Conservation (phyloP, 495 filamentous ascomycete genomes). For the Sporormia fimetaria region DNA sequence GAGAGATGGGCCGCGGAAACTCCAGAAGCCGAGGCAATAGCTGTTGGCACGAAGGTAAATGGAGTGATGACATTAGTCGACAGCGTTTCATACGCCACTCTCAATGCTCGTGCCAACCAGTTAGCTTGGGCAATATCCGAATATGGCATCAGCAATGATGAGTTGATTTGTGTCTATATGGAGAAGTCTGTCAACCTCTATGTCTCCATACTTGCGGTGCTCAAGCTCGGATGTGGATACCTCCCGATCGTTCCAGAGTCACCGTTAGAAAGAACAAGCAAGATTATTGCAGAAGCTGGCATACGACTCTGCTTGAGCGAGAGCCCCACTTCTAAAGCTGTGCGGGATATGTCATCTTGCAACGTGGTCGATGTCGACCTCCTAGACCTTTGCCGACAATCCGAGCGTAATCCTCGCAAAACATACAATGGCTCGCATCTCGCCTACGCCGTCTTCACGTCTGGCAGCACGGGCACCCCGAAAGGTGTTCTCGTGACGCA, state of each 20-base stretch:
- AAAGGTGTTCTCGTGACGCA: slow-evolving; percentile 64
- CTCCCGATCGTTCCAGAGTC: slow-evolving; percentile 57
- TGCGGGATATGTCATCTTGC: slow-evolving; percentile 4
- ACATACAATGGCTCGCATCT: slow-evolving; percentile 20
- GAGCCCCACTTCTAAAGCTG: neutral
- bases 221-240: slow-evolving; percentile 65
- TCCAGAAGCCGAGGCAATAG: slow-evolving; percentile 46
- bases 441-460: slow-evolving; percentile 52
- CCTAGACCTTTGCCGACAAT: slow-evolving; percentile 10
- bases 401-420: slow-evolving; percentile 12
- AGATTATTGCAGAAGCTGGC: slow-evolving; percentile 44
- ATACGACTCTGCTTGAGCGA: slow-evolving; percentile 39
- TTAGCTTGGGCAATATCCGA: slow-evolving; percentile 49
- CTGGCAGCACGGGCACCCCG: slow-evolving; percentile 52
- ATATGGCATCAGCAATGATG: slow-evolving; percentile 36
- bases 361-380: slow-evolving; percentile 24
- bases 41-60: slow-evolving; percentile 42
- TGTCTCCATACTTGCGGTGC: slow-evolving; percentile 54
- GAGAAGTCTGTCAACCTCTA: slow-evolving; percentile 60
- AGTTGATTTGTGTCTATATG: slow-evolving; percentile 56
- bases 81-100: slow-evolving; percentile 47
- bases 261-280: slow-evolving; percentile 42
- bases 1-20: slow-evolving; percentile 39
- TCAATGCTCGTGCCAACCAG: slow-evolving; percentile 51
- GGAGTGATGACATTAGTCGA: slow-evolving; percentile 27